Conservation (phyloP, 2,329 filamentous ascomycete genomes). For the Neophaeococcomyces mojaviensis region DNA sequence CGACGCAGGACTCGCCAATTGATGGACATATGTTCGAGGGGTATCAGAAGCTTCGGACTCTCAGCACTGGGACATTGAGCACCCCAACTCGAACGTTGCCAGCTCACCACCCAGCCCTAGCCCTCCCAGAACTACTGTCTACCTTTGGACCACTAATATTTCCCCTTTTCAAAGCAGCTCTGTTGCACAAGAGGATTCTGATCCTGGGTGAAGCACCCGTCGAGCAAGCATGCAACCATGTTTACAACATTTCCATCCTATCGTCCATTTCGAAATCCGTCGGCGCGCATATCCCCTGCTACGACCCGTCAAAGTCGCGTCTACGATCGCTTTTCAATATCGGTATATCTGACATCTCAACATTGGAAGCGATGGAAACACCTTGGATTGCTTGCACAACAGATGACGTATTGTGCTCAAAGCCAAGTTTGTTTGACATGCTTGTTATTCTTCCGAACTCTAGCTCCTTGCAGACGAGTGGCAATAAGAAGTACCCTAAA, state of each 20-base stretch:
- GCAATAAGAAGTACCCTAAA: conserved; percentile 63
- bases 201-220: conserved; percentile 83
- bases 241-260: conserved; percentile 89
- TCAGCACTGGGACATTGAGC: conserved; percentile 36
- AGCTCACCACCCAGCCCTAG: conserved; percentile 77
- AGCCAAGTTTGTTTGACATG: conserved; percentile 80
- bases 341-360: conserved; percentile 85
- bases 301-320: conserved; percentile 53
- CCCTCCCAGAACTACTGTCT: conserved; percentile 67
- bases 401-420: conserved; percentile 83
- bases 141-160: conserved; percentile 88
- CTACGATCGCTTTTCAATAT: conserved; percentile 83
- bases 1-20: conserved; percentile 12
- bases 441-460: conserved; percentile 69
- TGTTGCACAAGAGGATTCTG: conserved; percentile 80
- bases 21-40: conserved; percentile 22
- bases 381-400: conserved; percentile 96
- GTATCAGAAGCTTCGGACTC: conserved; percentile 30
- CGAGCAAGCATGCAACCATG: conserved; percentile 78
- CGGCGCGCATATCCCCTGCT: conserved; percentile 58
- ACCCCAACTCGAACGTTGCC: conserved; percentile 55
- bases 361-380: conserved; percentile 46
- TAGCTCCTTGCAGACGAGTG: conserved; percentile 48
- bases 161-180: conserved; percentile 76
- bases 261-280: conserved; percentile 77